Evolutionary conservation across 192 early-diverging fungal genomes (phyloP).

Genomic region (Backusella australiensis): DNA sequence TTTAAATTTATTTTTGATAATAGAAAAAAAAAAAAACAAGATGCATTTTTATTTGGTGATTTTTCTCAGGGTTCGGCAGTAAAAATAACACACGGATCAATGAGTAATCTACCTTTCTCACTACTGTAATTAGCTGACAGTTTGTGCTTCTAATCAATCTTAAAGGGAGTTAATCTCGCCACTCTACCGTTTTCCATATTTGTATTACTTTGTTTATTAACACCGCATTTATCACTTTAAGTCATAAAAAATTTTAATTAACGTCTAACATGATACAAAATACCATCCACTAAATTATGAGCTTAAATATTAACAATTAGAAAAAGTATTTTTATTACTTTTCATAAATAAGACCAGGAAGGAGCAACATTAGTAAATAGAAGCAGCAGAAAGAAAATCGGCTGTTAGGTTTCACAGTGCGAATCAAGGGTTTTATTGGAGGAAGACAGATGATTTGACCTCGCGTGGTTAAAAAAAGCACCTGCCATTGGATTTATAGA

Average conservation of each 20-base stretch:
- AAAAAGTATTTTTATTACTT: background rate
- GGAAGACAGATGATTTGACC: background rate
- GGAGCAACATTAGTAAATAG: background rate
- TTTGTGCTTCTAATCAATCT: background rate
- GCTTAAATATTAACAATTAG: background rate
- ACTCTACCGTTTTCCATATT: constrained; percentile 3
- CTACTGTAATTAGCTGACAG: background rate
- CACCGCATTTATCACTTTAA: background rate
- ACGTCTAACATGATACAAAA: background rate
- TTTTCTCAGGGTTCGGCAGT: constrained; percentile 1
- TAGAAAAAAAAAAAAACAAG: background rate
- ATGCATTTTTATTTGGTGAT: background rate
- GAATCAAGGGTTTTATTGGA: constrained; percentile 4
- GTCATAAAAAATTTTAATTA: background rate
- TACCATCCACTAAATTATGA: background rate
- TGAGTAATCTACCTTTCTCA: background rate
- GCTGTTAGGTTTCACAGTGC: background rate
- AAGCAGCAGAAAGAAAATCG: background rate
- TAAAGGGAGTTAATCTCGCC: background rate
- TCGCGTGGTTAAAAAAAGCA: constrained; percentile 6
- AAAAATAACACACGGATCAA: background rate
- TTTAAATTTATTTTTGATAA: background rate
- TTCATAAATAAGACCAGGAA: background rate
- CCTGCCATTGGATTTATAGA: background rate
- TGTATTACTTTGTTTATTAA: background rate